Percentiles rank a stretch among this genome's conserved stretches.
These are phyloP conservation scores for Dalbergia oliveri DNA, from an alignment of 306 rosid species.

Conservation along the genomic window DNA sequence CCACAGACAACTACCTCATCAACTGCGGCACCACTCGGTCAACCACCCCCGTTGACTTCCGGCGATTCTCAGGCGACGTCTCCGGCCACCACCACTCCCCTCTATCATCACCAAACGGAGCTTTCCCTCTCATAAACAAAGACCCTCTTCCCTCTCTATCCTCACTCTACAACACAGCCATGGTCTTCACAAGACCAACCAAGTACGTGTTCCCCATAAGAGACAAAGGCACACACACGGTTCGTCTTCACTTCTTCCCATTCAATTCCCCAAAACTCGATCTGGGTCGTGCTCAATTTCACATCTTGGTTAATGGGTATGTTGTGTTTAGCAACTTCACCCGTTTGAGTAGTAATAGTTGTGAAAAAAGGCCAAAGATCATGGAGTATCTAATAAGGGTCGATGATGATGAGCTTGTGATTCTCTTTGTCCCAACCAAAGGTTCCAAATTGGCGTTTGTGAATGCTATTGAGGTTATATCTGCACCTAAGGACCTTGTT, in stretches of 20 bases:
- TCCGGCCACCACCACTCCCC: conserved; percentile 29
- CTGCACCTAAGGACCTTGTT: conserved; percentile 90
- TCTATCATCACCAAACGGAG: conserved; percentile 29
- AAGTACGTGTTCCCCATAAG: conserved; percentile 66
- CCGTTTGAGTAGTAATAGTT: background rate
- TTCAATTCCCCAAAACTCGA: conserved; percentile 59
- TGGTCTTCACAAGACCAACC: conserved; percentile 71
- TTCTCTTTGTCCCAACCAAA: conserved; percentile 66
- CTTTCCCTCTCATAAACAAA: conserved; percentile 55
- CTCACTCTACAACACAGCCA: conserved; percentile 69
- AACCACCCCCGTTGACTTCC: conserved; percentile 61
- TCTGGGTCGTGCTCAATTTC: conserved; percentile 63
- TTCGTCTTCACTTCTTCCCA: conserved; percentile 81
- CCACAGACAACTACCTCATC: conserved; percentile 84
- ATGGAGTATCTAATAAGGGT: conserved; percentile 72
- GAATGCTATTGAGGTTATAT: conserved; percentile 91
- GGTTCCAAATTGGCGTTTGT: conserved; percentile 72
- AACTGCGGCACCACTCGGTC: conserved; percentile 72
- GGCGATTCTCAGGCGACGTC: conserved; percentile 68
- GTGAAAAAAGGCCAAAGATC: conserved; percentile 49
- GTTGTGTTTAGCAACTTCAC: conserved; percentile 63
- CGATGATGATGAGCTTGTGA: conserved; percentile 57
- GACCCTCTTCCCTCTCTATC: conserved; percentile 49
- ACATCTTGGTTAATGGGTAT: conserved; percentile 65
- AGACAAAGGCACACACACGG: conserved; percentile 77